Base-by-base conservation (phyloP, 169 alveolate species). In the Plasmodium cynomolgi region DNA sequence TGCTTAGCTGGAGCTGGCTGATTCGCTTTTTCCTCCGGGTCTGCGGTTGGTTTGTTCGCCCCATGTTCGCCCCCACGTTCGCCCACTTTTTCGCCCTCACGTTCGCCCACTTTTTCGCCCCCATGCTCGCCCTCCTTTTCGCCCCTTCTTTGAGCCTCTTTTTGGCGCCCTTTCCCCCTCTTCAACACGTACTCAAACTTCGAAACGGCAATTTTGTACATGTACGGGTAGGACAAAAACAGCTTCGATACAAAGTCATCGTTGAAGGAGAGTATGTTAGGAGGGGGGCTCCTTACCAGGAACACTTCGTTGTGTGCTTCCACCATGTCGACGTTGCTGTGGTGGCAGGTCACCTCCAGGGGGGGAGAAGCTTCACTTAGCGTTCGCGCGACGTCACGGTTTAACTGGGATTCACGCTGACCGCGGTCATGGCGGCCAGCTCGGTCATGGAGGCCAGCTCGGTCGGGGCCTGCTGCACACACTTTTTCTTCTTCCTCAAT, bases 151-250 rank as follows among this genome's bases (percentile, higher is more conserved):
- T 81, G 15, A 7, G 15, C 0, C 17, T 20, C 9, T 1, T 20
- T 6, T 37, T 58, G 15, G 17, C 8, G 4, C 58, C 23, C 54
- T 15, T 85, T 83, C 34, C 26, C 31, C 81, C 81, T 79, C 77
- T 56, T 86, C 58, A 86, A 58, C 56, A 86, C 11, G 72, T 86
- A 86, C 34, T 86, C 56, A 86, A 31, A 33, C 41, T 74, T 29
- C 11, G 93, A 86, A 23, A 86, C 50, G 8, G 73, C 58, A 20
- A 86, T 50, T 33, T 86, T 86, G 50, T 11, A 58, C 3, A 86
- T 31, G 44, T 86, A 77, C 3, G 93, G 93, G 13, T 86, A 56
- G 11, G 80, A 26, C 11, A 86, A 2, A 33, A 86, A 54, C n/a
- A 11, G 26, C 31, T 86, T 71, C 3, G 86, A 54, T 6, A 79